Base-by-base conservation (phyloP, 2,329 filamentous ascomycete species). In the Penicillium sp. region DNA sequence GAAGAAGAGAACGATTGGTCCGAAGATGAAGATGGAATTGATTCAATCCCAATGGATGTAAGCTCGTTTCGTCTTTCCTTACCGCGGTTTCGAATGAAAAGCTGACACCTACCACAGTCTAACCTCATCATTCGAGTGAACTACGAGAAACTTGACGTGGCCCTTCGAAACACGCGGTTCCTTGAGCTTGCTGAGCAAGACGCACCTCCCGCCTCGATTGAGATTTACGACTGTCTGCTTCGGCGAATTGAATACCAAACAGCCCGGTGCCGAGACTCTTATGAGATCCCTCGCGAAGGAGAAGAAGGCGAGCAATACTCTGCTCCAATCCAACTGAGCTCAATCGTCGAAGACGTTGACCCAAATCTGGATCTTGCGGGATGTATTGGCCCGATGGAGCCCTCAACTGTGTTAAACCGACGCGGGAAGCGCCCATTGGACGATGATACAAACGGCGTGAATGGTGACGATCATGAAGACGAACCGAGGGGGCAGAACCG, bases 81-180 rank as follows among this genome's bases (percentile, higher is more conserved):
- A 38, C 41, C 5, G 22, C 60, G 59, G 45, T 58, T 53, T 47
- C 55, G 54, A 31, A 60, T 49, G 10, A 42, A 50, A 52, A 53
- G 61, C 49, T 58, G 46, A 57, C n/a, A 19, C 40, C n/a, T 35
- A 54, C 1, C 9, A 17, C 68, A 95, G 87, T 82, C 85, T 47
- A 83, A 88, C 55, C 79, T 91, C 61, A 81, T 92, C 35, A 79
- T 97, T 46, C 85, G 88, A 28, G 80, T 97, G 52, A 97, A 96
- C 69, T 88, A 90, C 67, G 88, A 92, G 53, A 95, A 93, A 72
- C 90, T 91, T 56, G 79, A 88, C 7, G 89, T 97, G 10, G 86
- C 89, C 47, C 80, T 96, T 60, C 89, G 93, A 54, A 96, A 91
- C 65, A 83, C 87, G 61, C 84, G 86, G 19, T 84, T 97, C 3